Base-by-base conservation (phyloP, 2,329 filamentous ascomycete genomes). In the Pseudofabraea citricarpa region DNA sequence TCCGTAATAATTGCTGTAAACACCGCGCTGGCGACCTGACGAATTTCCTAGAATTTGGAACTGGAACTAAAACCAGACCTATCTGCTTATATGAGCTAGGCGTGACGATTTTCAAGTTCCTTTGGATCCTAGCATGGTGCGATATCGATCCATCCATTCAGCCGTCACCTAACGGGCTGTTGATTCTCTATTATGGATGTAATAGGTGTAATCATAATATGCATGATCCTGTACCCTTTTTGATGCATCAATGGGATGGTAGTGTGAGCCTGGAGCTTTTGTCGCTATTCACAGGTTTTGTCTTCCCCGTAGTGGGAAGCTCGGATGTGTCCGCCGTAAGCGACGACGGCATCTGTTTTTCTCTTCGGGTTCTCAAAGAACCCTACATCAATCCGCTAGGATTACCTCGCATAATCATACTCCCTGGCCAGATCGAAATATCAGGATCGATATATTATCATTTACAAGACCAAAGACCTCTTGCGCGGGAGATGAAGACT, bases 81-180 rank as follows among this genome's bases (percentile, higher is more conserved):
- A n/a, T 22, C 16, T 41, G 40, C 13, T 36, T 41, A 32, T 13
- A 41, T 16, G 3, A 8, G n/a, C 4, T 5, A 2, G 40, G 27
- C 18, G 21, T 41, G 5, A 13, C 27, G 13, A 41, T 41, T 41
- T 41, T 41, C 18, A 32, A 41, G 16, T 41, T 33, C 23, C 4
- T n/a, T 3, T 41, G 40, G 40, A 36, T 22, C n/a, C 40, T 41
- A 16, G 31, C 24, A 4, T 41, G 40, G 40, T 32, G 29, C 13
- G 13, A 41, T 36, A 32, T 41, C 21, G 40, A 41, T 18, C 7
- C 23, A 4, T 6, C 12, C 21, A 23, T 32, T 32, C 18, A 41
- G n/a, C 40, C 40, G 6, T 41, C 26, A 6, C 26, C 26, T 3
- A 29, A 29, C 26, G 26, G 26, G 26, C 26, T 29, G 12, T 29